Percentiles rank a stretch among this genome's conserved stretches.
phyloP scores from a whole-genome alignment of 345 rosid genomes.

The Eucalyptus camaldulensis region DNA sequence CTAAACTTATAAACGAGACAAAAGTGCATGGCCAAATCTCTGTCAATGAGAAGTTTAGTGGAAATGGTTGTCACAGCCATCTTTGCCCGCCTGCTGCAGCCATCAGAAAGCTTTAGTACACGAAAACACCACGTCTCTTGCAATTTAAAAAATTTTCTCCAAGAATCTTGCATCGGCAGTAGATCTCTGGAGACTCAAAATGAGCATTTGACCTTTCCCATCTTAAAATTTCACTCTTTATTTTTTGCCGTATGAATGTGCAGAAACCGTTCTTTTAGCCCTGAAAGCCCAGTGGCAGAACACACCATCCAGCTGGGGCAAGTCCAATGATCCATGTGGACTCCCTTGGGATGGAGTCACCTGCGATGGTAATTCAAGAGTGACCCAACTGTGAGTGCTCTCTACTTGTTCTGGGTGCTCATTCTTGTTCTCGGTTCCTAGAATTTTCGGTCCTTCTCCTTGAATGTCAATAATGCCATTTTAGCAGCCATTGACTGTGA shows the following conservation, averaged over 20 bases:
- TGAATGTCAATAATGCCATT: not conserved
- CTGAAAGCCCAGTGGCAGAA: conserved; percentile 70
- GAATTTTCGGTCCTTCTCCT: not conserved
- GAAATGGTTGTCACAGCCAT: not conserved
- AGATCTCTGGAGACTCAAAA: not conserved
- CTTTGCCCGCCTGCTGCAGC: not conserved
- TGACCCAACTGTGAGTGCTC: conserved; percentile 62
- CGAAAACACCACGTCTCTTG: not conserved
- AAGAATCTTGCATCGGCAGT: not conserved
- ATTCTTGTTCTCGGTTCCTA: not conserved
- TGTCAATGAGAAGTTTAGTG: not conserved
- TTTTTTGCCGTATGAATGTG: not conserved
- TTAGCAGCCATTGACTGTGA: not conserved
- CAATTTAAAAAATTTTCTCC: not conserved
- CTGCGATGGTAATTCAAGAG: conserved; percentile 48
- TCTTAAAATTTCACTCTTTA: not conserved
- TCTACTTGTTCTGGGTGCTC: not conserved
- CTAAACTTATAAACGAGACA: not conserved
- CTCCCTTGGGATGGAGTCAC: conserved; percentile 86
- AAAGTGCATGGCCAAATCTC: not conserved
- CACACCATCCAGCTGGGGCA: conserved; percentile 70
- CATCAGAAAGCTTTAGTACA: not conserved
- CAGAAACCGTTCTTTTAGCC: conserved; percentile 69
- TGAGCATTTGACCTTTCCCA: not conserved
- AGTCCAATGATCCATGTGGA: conserved; percentile 72